Evolutionary conservation across 1,139 yeast species (phyloP).

Genomic region (Hyphopichia pseudoburtonii): DNA sequence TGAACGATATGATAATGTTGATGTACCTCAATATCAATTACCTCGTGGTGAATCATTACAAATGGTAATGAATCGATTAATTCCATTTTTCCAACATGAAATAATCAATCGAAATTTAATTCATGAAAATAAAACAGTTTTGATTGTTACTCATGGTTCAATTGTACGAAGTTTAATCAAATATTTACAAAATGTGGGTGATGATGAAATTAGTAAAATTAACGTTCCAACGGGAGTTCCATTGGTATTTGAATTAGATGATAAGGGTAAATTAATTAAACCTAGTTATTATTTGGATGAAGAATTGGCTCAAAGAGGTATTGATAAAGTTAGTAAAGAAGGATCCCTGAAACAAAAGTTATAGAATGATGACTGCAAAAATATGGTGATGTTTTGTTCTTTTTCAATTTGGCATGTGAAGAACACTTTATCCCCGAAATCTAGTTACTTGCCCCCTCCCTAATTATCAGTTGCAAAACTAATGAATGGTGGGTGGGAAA

Average conservation of each 20-base stretch:
- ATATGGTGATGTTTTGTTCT: too few species aligned
- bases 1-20: conserved; percentile 39
- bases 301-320: conserved; percentile 64
- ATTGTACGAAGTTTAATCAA: conserved; percentile 70
- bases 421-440: too few species aligned
- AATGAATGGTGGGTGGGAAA: too few species aligned
- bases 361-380: too few species aligned
- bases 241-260: conserved; percentile 54
- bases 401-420: too few species aligned
- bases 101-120: conserved; percentile 37
- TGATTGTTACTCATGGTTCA: conserved; percentile 76
- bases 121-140: conserved; percentile 44
- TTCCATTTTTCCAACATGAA: conserved; percentile 50
- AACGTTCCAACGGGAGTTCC: conserved; percentile 83
- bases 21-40: conserved; percentile 24
- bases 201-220: conserved; percentile 61
- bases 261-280: conserved; percentile 40
- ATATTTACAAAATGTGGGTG: conserved; percentile 54
- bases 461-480: too few species aligned
- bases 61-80: conserved; percentile 62
- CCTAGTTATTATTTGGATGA: conserved; percentile 65
- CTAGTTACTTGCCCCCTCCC: too few species aligned
- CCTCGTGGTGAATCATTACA: conserved; percentile 72
- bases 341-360: conserved; percentile 28
- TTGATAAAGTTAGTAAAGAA: conserved; percentile 62